Evolutionary conservation across 306 rosid species (phyloP).

Genomic region (Dicorynia guianensis): DNA sequence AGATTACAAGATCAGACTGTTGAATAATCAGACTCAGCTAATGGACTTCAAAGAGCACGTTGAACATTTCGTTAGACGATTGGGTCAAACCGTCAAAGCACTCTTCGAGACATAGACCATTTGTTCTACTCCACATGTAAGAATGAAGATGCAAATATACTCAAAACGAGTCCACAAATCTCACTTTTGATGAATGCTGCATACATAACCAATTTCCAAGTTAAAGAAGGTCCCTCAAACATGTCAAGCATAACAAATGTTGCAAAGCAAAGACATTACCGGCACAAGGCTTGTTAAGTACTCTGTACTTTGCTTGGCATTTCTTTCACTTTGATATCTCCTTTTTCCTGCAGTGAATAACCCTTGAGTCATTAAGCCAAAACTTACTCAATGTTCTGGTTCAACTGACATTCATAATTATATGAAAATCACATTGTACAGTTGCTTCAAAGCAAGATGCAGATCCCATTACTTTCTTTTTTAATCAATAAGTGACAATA

Average conservation of each 20-base stretch:
- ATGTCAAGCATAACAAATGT: not conserved
- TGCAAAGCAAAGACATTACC: slow-evolving; percentile 18
- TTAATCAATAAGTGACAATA: not conserved
- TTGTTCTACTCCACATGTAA: slow-evolving; percentile 45
- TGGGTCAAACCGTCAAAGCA: slow-evolving; percentile 19
- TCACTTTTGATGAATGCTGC: slow-evolving; percentile 48
- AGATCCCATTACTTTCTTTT: not conserved
- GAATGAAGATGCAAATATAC: slow-evolving; percentile 35
- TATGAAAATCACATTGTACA: not conserved
- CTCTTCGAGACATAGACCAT: slow-evolving; percentile 37
- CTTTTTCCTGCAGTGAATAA: slow-evolving; percentile 55
- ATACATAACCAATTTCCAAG: slow-evolving; percentile 15
- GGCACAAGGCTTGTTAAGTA: slow-evolving; percentile 41
- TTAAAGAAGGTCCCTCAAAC: slow-evolving; percentile 8
- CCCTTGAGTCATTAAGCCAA: not conserved
- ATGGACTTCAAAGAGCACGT: slow-evolving; percentile 31
- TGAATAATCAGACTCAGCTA: slow-evolving; percentile 8
- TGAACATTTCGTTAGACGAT: slow-evolving; percentile 30
- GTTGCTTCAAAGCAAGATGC: not conserved
- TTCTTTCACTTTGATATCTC: slow-evolving; percentile 57
- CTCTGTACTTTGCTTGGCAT: slow-evolving; percentile 67
- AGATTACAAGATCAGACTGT: slow-evolving; percentile 34
- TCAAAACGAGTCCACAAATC: slow-evolving; percentile 38
- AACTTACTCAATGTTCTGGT: not conserved
- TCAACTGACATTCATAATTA: not conserved